Evolutionary conservation across 2,329 filamentous ascomycete species (phyloP).

Genomic region (Colletotrichum sp.): DNA sequence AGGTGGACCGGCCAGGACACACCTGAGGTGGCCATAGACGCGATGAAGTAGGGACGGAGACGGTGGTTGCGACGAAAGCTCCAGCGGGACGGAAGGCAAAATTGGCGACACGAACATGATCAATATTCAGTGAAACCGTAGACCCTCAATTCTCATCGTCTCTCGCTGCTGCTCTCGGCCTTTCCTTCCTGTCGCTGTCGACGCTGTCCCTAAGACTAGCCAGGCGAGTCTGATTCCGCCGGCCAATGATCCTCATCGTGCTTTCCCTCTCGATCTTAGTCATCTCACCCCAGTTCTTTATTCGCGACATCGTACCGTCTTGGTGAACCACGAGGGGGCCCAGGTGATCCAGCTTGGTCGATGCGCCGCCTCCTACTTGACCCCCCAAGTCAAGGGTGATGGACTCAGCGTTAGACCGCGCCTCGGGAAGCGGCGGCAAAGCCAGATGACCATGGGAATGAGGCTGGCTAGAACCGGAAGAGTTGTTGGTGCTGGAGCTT

Average conservation of each 20-base stretch:
- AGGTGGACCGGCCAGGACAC: not conserved
- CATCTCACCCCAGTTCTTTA: conserved; percentile 78
- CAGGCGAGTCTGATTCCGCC: conserved; percentile 70
- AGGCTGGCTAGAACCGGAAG: conserved; percentile 12
- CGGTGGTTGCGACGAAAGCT: not conserved
- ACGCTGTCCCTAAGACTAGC: conserved; percentile 46
- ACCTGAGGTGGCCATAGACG: not conserved
- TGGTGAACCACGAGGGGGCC: conserved; percentile 77
- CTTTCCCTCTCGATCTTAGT: conserved; percentile 69
- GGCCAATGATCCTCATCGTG: conserved; percentile 70
- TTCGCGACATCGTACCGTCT: conserved; percentile 74
- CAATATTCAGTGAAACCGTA: not conserved
- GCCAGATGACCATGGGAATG: conserved; percentile 6
- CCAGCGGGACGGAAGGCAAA: not conserved
- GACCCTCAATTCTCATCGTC: conserved; percentile 1
- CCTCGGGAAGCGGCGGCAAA: conserved; percentile 21
- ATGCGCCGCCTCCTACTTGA: conserved; percentile 25
- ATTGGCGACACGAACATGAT: not conserved
- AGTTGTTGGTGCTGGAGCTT: not conserved
- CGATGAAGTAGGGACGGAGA: not conserved
- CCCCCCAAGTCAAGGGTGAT: conserved; percentile 38
- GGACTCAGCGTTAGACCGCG: not conserved
- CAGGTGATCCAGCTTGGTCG: conserved; percentile 68
- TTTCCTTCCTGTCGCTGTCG: conserved; percentile 33
- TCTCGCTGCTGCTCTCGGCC: not conserved